Evolutionary conservation across 129 eudicot species (phyloP).

Genomic region (Tanacetum coccineum): DNA sequence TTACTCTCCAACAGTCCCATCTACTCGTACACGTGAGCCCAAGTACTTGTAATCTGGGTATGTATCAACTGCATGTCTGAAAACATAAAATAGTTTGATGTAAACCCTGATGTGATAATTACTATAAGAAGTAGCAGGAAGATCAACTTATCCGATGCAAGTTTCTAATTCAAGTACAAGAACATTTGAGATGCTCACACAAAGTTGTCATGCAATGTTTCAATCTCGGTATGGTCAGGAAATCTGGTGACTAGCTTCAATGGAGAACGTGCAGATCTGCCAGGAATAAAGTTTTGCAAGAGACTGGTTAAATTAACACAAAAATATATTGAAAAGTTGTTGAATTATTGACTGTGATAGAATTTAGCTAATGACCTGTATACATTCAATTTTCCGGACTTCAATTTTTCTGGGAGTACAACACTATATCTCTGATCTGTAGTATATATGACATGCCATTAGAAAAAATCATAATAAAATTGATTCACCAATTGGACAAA

Average conservation of each 20-base stretch:
- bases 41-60: constrained; percentile 86
- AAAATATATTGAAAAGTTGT: neutral
- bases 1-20: constrained; percentile 98
- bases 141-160: constrained; percentile 4
- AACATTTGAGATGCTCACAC: constrained; percentile 51
- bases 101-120: constrained; percentile 15
- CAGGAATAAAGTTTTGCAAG: constrained; percentile 22
- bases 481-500: neutral
- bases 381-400: constrained; percentile 86
- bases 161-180: constrained; percentile 9
- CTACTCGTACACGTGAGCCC: constrained; percentile 86
- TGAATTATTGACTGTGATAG: neutral
- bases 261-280: constrained; percentile 84
- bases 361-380: constrained; percentile 50
- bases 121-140: constrained; percentile 1
- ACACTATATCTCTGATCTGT: constrained; percentile 74
- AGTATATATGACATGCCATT: constrained; percentile 14
- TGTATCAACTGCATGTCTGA: constrained; percentile 79
- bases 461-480: neutral
- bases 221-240: constrained; percentile 74
- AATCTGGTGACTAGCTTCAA: constrained; percentile 69
- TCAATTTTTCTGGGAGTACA: constrained; percentile 82
- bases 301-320: neutral
- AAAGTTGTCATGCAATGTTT: constrained; percentile 92
- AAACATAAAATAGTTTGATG: constrained; percentile 23